Percentiles rank a stretch among this genome's conserved stretches.
phyloP scores from a whole-genome alignment of 2,329 filamentous ascomycete species.

The Colletotrichum musae region DNA sequence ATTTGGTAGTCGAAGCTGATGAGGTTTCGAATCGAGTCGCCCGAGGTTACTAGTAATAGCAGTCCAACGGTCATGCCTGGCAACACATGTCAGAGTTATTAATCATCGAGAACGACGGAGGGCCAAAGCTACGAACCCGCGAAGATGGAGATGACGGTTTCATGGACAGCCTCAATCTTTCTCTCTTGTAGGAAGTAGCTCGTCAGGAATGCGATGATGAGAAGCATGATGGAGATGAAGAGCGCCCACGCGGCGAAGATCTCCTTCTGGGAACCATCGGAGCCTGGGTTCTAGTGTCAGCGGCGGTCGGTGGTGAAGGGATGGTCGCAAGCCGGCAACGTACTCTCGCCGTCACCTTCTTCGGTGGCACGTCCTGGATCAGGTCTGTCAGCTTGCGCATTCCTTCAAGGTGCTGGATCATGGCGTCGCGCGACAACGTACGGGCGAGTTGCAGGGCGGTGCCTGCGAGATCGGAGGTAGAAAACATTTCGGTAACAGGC shows the following conservation, averaged over 20 bases:
- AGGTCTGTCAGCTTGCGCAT: slow-evolving; percentile 25
- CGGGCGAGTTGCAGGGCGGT: slow-evolving; percentile 29
- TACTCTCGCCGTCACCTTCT: slow-evolving; percentile 39
- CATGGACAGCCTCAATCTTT: slow-evolving; percentile 97
- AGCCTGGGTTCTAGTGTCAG: slow-evolving; percentile 37
- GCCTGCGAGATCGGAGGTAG: slow-evolving; percentile 27
- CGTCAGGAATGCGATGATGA: slow-evolving; percentile 95
- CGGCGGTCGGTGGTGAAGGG: slow-evolving; percentile 16
- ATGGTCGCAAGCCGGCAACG: slow-evolving; percentile 12
- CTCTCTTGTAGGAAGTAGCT: slow-evolving; percentile 97
- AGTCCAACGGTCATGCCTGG: slow-evolving; percentile 95
- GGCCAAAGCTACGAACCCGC: slow-evolving; percentile 72
- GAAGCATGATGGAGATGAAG: slow-evolving; percentile 94
- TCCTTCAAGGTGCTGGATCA: neutral
- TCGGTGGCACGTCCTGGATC: slow-evolving; percentile 35
- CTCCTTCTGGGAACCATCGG: slow-evolving; percentile 78
- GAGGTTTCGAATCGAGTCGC: slow-evolving; percentile 87
- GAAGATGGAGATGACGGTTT: slow-evolving; percentile 98
- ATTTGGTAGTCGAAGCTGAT: slow-evolving; percentile 99
- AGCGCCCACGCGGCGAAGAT: slow-evolving; percentile 96
- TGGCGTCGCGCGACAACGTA: slow-evolving; percentile 12
- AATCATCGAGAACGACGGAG: neutral
- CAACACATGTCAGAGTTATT: slow-evolving; percentile 16
- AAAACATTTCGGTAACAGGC: slow-evolving; percentile 25
- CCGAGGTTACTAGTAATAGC: slow-evolving; percentile 84